Evolutionary conservation across 2,329 filamentous ascomycete species (phyloP).

Genomic region (Teratosphaeria destructans): DNA sequence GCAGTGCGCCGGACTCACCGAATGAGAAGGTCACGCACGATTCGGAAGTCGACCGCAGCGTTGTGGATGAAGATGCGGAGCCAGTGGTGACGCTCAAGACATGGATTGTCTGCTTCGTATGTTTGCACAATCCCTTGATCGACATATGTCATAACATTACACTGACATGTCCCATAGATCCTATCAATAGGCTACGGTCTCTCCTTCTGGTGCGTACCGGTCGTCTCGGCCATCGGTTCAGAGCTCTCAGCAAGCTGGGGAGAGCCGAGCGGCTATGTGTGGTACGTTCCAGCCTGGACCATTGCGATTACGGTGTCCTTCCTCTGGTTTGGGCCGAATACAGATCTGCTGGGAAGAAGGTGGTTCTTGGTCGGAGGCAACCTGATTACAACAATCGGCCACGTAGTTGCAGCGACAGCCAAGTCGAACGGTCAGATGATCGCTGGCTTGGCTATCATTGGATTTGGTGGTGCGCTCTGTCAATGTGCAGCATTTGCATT

Average conservation of each 20-base stretch:
- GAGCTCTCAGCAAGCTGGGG: slow-evolving; percentile 20
- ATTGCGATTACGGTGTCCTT: slow-evolving; percentile 14
- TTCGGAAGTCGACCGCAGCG: not conserved
- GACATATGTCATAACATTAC: not conserved
- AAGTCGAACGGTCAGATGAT: slow-evolving; percentile 8
- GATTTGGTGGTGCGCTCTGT: slow-evolving; percentile 11
- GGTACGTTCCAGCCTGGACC: slow-evolving; percentile 21
- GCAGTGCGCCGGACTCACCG: not conserved
- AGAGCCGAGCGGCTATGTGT: slow-evolving; percentile 19
- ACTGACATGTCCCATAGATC: slow-evolving; percentile 11
- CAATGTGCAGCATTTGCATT: slow-evolving; percentile 14
- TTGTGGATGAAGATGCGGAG: slow-evolving; percentile 4
- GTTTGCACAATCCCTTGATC: not conserved
- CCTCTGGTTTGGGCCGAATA: slow-evolving; percentile 30
- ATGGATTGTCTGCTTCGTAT: slow-evolving; percentile 13
- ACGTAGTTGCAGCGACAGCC: slow-evolving; percentile 8
- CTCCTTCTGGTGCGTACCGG: slow-evolving; percentile 25
- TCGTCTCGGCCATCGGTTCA: slow-evolving; percentile 20
- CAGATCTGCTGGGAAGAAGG: slow-evolving; percentile 38
- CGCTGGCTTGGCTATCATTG: slow-evolving; percentile 9
- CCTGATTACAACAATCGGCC: slow-evolving; percentile 14
- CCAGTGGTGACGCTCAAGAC: slow-evolving; percentile 14
- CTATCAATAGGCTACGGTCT: slow-evolving; percentile 26
- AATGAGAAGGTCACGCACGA: slow-evolving; percentile 1
- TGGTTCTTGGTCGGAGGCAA: slow-evolving; percentile 38